These are phyloP conservation scores for Panus rudis DNA, from an alignment of 768 basidiomycete genomes.

Conservation along the genomic window DNA sequence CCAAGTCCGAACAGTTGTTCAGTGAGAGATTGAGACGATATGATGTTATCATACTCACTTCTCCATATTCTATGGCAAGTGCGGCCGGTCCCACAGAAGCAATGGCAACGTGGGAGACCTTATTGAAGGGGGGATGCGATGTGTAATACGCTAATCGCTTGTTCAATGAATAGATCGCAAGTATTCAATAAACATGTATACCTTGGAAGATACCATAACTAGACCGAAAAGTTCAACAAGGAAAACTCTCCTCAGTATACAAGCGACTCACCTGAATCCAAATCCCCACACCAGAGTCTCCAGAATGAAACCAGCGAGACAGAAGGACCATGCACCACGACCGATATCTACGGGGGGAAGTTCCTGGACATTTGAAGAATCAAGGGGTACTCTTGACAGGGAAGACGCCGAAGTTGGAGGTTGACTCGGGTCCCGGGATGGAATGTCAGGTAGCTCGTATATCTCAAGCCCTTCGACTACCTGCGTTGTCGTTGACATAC, in stretches of 20 bases:
- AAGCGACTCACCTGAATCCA: conserved; percentile 14
- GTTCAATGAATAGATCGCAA: too few relatives aligned
- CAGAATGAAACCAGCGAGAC: conserved; percentile 14
- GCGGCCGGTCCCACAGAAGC: conserved; percentile 2
- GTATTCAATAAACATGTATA: background rate
- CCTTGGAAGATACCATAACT: conserved; percentile 8
- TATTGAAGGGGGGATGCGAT: conserved; percentile 1
- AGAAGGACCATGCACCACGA: conserved; percentile 17
- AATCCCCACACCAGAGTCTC: conserved; percentile 20
- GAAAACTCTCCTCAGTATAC: background rate
- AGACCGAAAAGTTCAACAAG: background rate
- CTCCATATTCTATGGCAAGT: background rate
- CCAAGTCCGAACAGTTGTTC: background rate
- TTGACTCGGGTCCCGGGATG: too few relatives aligned
- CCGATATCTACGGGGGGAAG: conserved; percentile 16
- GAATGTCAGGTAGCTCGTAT: too few relatives aligned
- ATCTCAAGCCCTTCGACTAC: too few relatives aligned
- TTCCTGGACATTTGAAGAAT: conserved; percentile 12
- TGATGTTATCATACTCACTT: background rate
- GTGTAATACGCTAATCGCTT: conserved; percentile 1
- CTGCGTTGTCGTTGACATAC: too few relatives aligned
- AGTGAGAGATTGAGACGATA: background rate
- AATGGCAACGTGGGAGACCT: conserved; percentile 2
- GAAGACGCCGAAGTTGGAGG: too few relatives aligned
- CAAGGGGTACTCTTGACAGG: too few relatives aligned